Evolutionary conservation across 805 yeast species (phyloP), one percentile per base, ranked within the genome.

Genomic region (Wickerhamiella nectarea): DNA sequence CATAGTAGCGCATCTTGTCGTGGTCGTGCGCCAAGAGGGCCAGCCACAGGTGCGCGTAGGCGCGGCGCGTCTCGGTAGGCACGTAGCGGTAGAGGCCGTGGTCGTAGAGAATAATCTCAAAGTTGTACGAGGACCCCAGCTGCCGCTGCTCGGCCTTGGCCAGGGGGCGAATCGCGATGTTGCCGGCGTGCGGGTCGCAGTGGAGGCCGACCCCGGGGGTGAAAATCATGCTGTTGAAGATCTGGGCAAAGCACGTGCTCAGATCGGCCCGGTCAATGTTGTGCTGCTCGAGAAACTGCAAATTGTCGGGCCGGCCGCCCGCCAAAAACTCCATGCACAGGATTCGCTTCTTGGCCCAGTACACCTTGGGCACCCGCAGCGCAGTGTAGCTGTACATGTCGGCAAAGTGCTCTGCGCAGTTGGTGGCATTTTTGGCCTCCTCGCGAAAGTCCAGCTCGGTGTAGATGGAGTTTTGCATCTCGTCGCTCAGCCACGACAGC

Each of bases 101-200:
- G 62, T 91, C 99, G 58, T 85, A 93, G 15, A 91, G 67, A 6
- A 91, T 68, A 41, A 91, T 83, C 60, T 91, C 98, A 59, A 91
- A 91, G 58, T 89, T 87, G 56, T 79, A 85, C 3, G 64, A 62
- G 21, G 68, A 65, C 3, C 40, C 40, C 5, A 15, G 22, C 9
- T 52, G 41, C 3, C 52, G 50, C 46, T 47, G 47, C 34, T 48
- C 58, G 24, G 53, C 51, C 15, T 53, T 48, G 6, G 60, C 53
- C 15, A 64, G 52, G 1, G 61, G 56, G 45, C 86, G 67, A 18
- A 91, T 84, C 0, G 97, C 95, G 47, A 91, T 66, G 56, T 91
- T 91, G 0, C 99, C 99, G 9, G 94, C 95, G 59, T 91, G 99
- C 1, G 98, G 98, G 59, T 91, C 99, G 64, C 98, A 91, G 59